Conservation (phyloP, 139 green algal genomes). For the Gonium pectorale region DNA sequence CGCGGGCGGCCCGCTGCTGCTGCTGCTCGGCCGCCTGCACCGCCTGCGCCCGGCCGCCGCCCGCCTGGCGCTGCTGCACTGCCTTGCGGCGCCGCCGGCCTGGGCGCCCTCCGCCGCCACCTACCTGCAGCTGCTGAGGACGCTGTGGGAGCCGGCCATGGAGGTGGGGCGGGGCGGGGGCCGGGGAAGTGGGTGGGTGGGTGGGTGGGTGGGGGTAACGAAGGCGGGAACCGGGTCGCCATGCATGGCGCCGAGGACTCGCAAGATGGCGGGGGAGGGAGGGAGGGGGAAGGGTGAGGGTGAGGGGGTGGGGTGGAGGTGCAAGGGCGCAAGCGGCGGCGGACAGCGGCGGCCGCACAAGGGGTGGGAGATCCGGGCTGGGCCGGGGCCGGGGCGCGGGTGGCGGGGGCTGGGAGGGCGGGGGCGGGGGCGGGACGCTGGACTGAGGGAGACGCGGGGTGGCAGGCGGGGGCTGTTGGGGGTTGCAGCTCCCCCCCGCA, state of each 20-base stretch:
- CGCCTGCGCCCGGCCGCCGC: conserved; percentile 24
- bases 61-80: conserved; percentile 33
- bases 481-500: no score
- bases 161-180: background rate
- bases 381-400: no score
- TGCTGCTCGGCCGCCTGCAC: conserved; percentile 35
- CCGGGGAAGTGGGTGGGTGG: background rate
- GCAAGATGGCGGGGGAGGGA: background rate
- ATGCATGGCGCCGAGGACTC: no score
- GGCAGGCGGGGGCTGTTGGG: no score
- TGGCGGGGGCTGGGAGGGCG: no score
- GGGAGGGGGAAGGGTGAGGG: background rate
- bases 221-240: no score
- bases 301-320: background rate
- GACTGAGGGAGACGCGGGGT: no score
- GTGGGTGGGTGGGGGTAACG: no score
- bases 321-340: background rate
- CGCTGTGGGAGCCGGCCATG: conserved; percentile 23
- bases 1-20: conserved; percentile 14
- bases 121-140: conserved; percentile 22
- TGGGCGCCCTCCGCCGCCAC: background rate
- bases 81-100: background rate
- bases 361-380: no score
- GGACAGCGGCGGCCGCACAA: no score
- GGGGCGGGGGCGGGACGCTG: no score